Base-by-base conservation (phyloP, 1,284 basidiomycete species). In the Abortiporus biennis region DNA sequence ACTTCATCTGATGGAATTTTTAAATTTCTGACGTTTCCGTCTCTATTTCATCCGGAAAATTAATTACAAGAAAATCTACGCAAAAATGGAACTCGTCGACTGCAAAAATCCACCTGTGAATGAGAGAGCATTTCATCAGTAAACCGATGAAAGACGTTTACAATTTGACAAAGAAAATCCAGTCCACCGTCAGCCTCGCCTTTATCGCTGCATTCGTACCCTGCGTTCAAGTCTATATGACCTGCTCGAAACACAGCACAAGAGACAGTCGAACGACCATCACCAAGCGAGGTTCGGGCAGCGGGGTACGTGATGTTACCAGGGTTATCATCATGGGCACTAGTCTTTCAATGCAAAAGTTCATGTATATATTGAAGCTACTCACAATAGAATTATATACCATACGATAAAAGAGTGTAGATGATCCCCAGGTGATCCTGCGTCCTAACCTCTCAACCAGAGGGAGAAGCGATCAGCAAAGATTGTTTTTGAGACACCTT, bases 401-500 rank as follows among this genome's bases (percentile, higher is more conserved):
- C n/a, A n/a, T n/a, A n/a, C n/a, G n/a, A n/a, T n/a, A n/a, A 51
- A 53, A 47, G 51, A 47, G 68, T 85, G 80, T 88, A 62, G 74
- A 68, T 75, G 61, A 57, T 67, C 82, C 74, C 81, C 81, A 89
- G 85, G 85, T 89, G 80, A 82, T 89, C 85, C 79, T 73, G 85
- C 85, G 69, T 89, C 85, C 81, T 86, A 33, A 65, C 80, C 70
- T 74, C 85, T 89, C 86, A 63, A 89, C 85, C 86, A 76, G 59
- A 63, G 85, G 86, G 85, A 89, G 73, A 68, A 78, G 74, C 85
- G 69, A 72, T 86, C 85, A 78, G 85, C 85, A 77, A 76, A 81
- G 84, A 88, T 75, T 87, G 85, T 89, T 89, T 89, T 88, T 76
- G 80, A 81, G 81, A 69, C 59, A 65, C 58, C 75, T 38, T 45